Evolutionary conservation across 2,329 filamentous ascomycete genomes (phyloP), one percentile per base, ranked within the genome.

Genomic region (Xylariaceae sp.): DNA sequence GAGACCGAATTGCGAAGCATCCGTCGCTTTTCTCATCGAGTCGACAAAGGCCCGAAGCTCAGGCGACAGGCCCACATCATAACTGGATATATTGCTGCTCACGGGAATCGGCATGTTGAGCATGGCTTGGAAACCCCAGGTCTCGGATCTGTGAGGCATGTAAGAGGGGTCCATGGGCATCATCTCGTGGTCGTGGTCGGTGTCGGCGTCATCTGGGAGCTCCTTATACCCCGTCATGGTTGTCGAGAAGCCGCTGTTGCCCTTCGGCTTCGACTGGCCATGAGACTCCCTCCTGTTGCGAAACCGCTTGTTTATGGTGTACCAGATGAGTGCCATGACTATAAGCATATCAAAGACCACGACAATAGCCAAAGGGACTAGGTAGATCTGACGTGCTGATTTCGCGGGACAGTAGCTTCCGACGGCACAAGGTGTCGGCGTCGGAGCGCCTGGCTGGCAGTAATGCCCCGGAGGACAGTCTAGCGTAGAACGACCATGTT

Each of bases 1-100:
- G 13, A 78, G 58, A 3, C 74, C 74, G 42, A 76, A 70, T 17
- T 67, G 65, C 5, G 65, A 62, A 2, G 67, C 70, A 23, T 71
- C 68, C 2, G 73, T 71, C 13, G 70, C 70, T 44, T 61, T 69
- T 15, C 67, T 64, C 62, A 76, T 70, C 1, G 72, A 76, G 30
- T 70, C 65, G 16, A 77, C 64, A 48, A 77, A 76, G 0, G 64
- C 59, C 24, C 64, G 62, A 13, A 76, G 63, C 47, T 73, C 61
- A 0, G 58, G 56, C 13, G 59, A 55, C 21, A 63, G 52, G 33
- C 45, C 59, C 19, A 54, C 54, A 29, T 61, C 61, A 35, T 59
- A 51, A 12, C 56, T 46, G 12, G 54, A 44, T 5, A 53, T 41
- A 7, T 56, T 50, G 0, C 57, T 51, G 13, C 49, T 41, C 12